Conservation (phyloP, 1,139 yeast genomes). For the Kurtzmaniella quercitrusa region DNA sequence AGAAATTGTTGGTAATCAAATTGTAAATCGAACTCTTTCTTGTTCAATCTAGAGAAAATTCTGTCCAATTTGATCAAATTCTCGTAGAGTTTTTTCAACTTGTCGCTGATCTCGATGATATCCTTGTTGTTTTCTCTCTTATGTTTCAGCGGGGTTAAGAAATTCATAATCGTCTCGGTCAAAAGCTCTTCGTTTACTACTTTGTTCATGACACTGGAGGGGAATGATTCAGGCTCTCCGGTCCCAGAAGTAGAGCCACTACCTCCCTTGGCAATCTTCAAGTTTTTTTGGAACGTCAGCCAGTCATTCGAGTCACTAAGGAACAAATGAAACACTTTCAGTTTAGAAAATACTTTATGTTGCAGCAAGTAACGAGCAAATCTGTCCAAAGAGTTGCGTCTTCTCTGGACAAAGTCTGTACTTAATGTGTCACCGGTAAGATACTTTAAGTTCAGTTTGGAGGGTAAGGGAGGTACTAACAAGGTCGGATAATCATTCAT, state of each 20-base stretch:
- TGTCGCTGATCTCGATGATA: slow-evolving; percentile 77
- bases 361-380: slow-evolving; percentile 68
- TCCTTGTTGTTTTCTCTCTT: slow-evolving; percentile 72
- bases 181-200: slow-evolving; percentile 58
- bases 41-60: slow-evolving; percentile 67
- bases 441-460: slow-evolving; percentile 85
- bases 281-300: slow-evolving; percentile 69
- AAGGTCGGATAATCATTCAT: slow-evolving; percentile 77
- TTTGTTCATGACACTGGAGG: slow-evolving; percentile 31
- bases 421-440: slow-evolving; percentile 92
- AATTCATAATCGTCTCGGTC: slow-evolving; percentile 88
- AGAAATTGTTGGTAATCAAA: slow-evolving; percentile 71
- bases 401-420: slow-evolving; percentile 71
- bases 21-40: slow-evolving; percentile 69
- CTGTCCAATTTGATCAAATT: slow-evolving; percentile 75
- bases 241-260: slow-evolving; percentile 16
- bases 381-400: slow-evolving; percentile 79
- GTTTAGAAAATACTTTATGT: slow-evolving; percentile 69
- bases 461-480: slow-evolving; percentile 91
- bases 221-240: slow-evolving; percentile 7
- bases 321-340: slow-evolving; percentile 71
- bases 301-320: slow-evolving; percentile 75
- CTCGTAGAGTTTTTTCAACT: slow-evolving; percentile 79
- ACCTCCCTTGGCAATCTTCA: slow-evolving; percentile 37
- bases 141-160: slow-evolving; percentile 69